phyloP scores from a whole-genome alignment of 805 yeast genomes.

The Cyberlindnera samutprakarnensis region DNA sequence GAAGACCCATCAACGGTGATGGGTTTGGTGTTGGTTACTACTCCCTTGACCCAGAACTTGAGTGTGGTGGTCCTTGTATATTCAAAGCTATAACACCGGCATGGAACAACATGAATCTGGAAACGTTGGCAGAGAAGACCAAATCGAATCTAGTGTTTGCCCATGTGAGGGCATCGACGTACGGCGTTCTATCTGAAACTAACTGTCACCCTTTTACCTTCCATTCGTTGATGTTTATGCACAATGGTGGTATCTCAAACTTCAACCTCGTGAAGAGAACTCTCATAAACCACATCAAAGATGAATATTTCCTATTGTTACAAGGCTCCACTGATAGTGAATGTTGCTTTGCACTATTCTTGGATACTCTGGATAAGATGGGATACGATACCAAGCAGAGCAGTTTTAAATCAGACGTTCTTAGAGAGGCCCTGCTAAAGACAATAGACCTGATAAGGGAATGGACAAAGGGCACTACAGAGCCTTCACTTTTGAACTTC shows the following conservation, averaged over 20 bases:
- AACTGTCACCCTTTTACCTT: constrained; percentile 95
- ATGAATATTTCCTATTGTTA: constrained; percentile 68
- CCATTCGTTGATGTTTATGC: constrained; percentile 91
- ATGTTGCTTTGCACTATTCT: constrained; percentile 83
- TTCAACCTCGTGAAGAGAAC: constrained; percentile 68
- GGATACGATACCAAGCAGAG: constrained; percentile 64
- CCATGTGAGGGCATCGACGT: constrained; percentile 93
- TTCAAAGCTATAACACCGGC: constrained; percentile 97
- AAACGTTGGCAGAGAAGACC: constrained; percentile 81
- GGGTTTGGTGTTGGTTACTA: constrained; percentile 98
- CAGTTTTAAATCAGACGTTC: constrained; percentile 42
- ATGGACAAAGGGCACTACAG: constrained; percentile 70
- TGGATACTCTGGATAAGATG: constrained; percentile 66
- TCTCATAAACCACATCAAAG: constrained; percentile 65
- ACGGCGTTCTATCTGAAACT: constrained; percentile 89
- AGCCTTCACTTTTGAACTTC: constrained; percentile 84
- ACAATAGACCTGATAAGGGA: constrained; percentile 70
- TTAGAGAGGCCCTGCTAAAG: constrained; percentile 61
- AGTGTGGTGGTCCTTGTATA: constrained; percentile 80
- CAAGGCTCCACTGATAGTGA: constrained; percentile 97
- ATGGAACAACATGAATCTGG: constrained; percentile 92
- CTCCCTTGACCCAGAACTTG: constrained; percentile 46
- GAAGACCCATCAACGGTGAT: constrained; percentile 95
- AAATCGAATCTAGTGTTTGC: constrained; percentile 81
- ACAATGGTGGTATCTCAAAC: constrained; percentile 83